A percentile compares a stretch with the other conserved stretches of the same genome.
Evolutionary conservation across 208 protist species (phyloP).

Genomic region (Leishmania lainsoni): DNA sequence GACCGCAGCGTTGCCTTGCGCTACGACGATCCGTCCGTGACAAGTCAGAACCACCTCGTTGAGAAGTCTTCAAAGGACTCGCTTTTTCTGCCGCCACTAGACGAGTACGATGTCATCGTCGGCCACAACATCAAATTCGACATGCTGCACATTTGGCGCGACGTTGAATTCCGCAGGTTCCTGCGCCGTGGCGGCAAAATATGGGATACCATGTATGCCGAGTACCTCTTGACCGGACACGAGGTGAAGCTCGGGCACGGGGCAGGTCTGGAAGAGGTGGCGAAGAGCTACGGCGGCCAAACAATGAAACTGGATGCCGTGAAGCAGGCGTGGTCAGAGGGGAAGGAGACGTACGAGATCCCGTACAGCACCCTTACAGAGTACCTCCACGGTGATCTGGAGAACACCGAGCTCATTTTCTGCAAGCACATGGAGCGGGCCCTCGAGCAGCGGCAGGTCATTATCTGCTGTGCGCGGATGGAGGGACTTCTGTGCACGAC

Average conservation of each 20-base stretch:
- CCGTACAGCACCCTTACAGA: slow-evolving; percentile 79
- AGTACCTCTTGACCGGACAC: slow-evolving; percentile 91
- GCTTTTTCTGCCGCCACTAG: slow-evolving; percentile 86
- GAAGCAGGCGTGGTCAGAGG: slow-evolving; percentile 89
- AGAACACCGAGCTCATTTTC: slow-evolving; percentile 93
- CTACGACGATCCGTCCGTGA: slow-evolving; percentile 82
- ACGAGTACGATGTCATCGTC: slow-evolving; percentile 92
- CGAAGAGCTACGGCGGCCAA: slow-evolving; percentile 91
- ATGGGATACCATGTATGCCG: slow-evolving; percentile 95
- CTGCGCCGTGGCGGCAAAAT: slow-evolving; percentile 85
- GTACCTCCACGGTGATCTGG: slow-evolving; percentile 91
- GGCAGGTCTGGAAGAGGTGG: slow-evolving; percentile 87
- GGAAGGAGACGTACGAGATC: slow-evolving; percentile 92
- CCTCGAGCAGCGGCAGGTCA: slow-evolving; percentile 76
- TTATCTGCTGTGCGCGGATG: slow-evolving; percentile 87
- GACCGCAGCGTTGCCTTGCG: slow-evolving; percentile 70
- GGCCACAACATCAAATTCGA: slow-evolving; percentile 96
- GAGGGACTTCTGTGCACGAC: slow-evolving; percentile 91
- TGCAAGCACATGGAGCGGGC: slow-evolving; percentile 89
- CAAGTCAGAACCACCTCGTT: slow-evolving; percentile 63
- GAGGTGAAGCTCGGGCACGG: slow-evolving; percentile 83
- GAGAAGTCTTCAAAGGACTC: slow-evolving; percentile 80
- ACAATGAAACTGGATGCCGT: slow-evolving; percentile 89
- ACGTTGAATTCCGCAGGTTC: slow-evolving; percentile 84
- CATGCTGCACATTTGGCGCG: slow-evolving; percentile 89